Evolutionary conservation across 768 basidiomycete species (phyloP), one percentile per base, ranked within the genome.

Genomic region (Nevesoporus exiguus): DNA sequence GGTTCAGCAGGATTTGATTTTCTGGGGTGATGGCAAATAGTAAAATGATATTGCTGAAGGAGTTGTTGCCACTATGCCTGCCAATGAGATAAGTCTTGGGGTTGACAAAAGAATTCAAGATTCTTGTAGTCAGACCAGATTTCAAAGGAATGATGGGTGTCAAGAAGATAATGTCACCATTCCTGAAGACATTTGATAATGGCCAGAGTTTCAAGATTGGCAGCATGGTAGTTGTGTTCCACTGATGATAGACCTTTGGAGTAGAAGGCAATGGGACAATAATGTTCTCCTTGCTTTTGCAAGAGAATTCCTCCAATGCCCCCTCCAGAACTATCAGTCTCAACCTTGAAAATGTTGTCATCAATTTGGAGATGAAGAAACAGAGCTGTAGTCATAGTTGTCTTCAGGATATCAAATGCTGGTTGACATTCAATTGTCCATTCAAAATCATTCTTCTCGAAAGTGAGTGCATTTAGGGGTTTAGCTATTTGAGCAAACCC

Each of bases 11-110:
- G 44, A 3, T 45, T 47, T 1, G 22, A 24, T 13, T 36, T 47
- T 24, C 24, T 17, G 0, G 24, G 11, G 6, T 8, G 2, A 11
- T 47, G 33, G 0, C 3, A 0, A 0, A 36, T 47, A 0, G 4
- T 11, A 5, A 21, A 36, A 7, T 47, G 34, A 6, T 36, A 47
- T 36, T 36, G 14, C 7, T 47, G 33, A 0, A 25, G 1, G 0
- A 27, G 2, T 43, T 36, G 24, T 36, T 37, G 3, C 34, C 24
- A 47, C 1, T 24, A 0, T 1, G 8, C 40, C 2, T 50, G 30
- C 4, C 3, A 1, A 0, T 10, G 2, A 5, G 29, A 33, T 0
- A 50, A 14, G 14, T 50, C 22, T n/a, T 42, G 21, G 5, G 42
- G 29, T 46, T 54, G 31, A 0, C 3, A 1, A 10, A 49, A 49